Percentiles rank a stretch among this genome's conserved stretches.
phyloP scores from a whole-genome alignment of 148 eudicot species.

The Limonium bicolor region DNA sequence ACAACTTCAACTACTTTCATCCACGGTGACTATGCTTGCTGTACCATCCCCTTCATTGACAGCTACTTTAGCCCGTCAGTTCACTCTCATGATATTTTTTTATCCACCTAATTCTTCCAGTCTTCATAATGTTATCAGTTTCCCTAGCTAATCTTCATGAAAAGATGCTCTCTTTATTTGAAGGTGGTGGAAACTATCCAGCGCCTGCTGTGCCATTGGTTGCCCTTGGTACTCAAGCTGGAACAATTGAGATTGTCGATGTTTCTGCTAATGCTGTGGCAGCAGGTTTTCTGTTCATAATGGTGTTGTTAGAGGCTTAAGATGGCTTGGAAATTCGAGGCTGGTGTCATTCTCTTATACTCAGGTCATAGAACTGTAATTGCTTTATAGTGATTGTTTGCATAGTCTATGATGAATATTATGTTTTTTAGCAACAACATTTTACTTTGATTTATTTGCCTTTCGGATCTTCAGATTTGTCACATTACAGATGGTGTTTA shows the following conservation, averaged over 20 bases:
- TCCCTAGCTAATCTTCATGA: too few relatives aligned
- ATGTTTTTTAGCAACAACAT: too few relatives aligned
- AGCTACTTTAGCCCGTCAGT: constrained; percentile 94
- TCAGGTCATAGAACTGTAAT: constrained; percentile 60
- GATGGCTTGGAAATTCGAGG: constrained; percentile 97
- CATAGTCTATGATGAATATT: too few relatives aligned
- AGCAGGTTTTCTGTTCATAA: constrained; percentile 70
- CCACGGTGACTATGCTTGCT: constrained; percentile 82
- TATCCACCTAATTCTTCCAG: too few relatives aligned
- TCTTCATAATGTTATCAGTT: too few relatives aligned
- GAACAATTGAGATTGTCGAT: constrained; percentile 74
- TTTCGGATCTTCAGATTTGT: too few relatives aligned
- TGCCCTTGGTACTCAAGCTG: constrained; percentile 93
- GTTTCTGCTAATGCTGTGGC: constrained; percentile 90
- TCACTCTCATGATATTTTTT: constrained; percentile 8
- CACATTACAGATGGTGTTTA: too few relatives aligned
- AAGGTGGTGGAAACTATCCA: constrained; percentile 97
- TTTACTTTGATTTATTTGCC: too few relatives aligned
- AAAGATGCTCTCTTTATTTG: constrained; percentile 13
- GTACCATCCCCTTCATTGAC: constrained; percentile 97
- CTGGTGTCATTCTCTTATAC: constrained; percentile 84
- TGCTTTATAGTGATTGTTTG: too few relatives aligned
- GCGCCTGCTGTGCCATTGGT: constrained; percentile 96
- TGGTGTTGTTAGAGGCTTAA: constrained; percentile 73
- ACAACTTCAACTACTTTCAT: constrained; percentile 94